Evolutionary conservation across 805 yeast species (phyloP).

Genomic region (Yamadazyma laniorum): DNA sequence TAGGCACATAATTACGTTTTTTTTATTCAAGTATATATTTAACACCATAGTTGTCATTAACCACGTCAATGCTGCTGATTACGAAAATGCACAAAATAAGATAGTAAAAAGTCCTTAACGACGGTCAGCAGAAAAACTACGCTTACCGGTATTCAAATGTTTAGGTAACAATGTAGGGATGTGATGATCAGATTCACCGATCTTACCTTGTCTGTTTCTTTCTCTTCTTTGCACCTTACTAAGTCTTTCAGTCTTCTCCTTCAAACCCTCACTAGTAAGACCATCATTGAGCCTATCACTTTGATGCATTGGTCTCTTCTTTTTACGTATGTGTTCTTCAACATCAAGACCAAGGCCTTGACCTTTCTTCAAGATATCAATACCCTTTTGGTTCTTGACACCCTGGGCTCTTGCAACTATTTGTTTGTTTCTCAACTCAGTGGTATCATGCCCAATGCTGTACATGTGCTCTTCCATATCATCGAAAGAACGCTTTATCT

Average conservation of each 20-base stretch:
- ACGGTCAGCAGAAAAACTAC: conserved; percentile 57
- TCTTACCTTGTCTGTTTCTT: conserved; percentile 87
- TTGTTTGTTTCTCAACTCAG: conserved; percentile 47
- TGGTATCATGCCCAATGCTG: conserved; percentile 83
- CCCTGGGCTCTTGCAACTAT: conserved; percentile 18
- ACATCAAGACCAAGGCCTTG: conserved; percentile 32
- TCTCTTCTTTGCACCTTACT: conserved; percentile 89
- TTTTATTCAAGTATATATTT: neutral
- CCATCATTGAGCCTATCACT: conserved; percentile 84
- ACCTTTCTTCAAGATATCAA: conserved; percentile 71
- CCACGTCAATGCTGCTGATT: neutral
- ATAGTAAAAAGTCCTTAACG: conserved; percentile 6
- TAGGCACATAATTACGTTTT: neutral
- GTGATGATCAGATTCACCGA: conserved; percentile 96
- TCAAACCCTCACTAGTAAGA: conserved; percentile 73
- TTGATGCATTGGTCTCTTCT: conserved; percentile 54
- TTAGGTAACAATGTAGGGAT: conserved; percentile 81
- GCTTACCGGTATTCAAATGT: conserved; percentile 94
- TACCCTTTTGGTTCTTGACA: conserved; percentile 47
- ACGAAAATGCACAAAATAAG: neutral
- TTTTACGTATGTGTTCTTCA: conserved; percentile 42
- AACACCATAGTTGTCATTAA: neutral
- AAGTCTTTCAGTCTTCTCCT: conserved; percentile 83
- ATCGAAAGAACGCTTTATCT: conserved; percentile 67
- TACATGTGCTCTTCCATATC: conserved; percentile 90